Evolutionary conservation across 1,284 basidiomycete genomes (phyloP).

Genomic region (Irpex sp.): DNA sequence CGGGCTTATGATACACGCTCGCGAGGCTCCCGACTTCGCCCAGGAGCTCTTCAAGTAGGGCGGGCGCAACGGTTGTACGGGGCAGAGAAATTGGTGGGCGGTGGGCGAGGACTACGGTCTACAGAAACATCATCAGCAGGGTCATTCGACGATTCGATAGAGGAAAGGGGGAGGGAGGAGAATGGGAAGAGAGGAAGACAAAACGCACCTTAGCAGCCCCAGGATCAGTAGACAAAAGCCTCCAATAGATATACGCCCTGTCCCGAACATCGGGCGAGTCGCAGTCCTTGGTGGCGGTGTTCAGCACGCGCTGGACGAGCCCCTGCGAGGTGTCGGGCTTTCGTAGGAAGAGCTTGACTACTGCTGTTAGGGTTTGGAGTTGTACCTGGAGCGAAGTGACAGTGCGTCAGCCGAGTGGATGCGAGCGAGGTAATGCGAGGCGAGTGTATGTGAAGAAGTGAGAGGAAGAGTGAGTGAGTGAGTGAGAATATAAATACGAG

Average conservation of each 20-base stretch:
- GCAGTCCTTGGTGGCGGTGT: conserved; percentile 94
- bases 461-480: too few species aligned
- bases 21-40: conserved; percentile 85
- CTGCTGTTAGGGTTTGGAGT: conserved; percentile 92
- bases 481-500: too few species aligned
- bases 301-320: conserved; percentile 86
- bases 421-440: too few species aligned
- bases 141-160: background rate
- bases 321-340: conserved; percentile 91
- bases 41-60: conserved; percentile 90
- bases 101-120: conserved; percentile 89
- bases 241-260: conserved; percentile 96
- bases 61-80: conserved; percentile 85
- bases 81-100: conserved; percentile 93
- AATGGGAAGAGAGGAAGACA: background rate
- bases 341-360: conserved; percentile 95
- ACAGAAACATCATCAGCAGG: background rate
- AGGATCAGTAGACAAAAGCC: conserved; percentile 88
- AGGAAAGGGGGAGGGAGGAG: too few species aligned
- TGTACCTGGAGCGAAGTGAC: conserved; percentile 64
- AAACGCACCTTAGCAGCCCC: conserved; percentile 82
- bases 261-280: conserved; percentile 98
- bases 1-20: conserved; percentile 95
- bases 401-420: background rate
- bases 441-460: too few species aligned